Base-by-base conservation (phyloP, 177 flowering plant genomes). In the Tripterygium wilfordii region DNA sequence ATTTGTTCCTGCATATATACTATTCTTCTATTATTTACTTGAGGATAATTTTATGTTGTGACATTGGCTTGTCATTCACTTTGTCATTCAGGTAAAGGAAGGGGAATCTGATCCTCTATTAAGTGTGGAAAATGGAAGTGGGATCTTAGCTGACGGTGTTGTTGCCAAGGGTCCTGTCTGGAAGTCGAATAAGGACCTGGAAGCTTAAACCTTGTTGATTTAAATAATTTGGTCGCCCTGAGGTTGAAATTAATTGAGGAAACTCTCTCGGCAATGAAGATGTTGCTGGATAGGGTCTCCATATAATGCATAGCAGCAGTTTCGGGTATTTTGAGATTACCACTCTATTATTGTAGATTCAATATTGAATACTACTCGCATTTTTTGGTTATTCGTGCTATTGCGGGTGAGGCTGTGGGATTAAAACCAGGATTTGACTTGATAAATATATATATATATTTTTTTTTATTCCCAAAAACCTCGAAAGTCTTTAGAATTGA, bases 161-260 rank as follows among this genome's bases (percentile, higher is more conserved):
- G 77, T 51, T 48, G 55, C 69, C 1, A 79, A 73, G 54, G 68
- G 60, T 38, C 80, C 94, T 2, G 76, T 53, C 1, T 90, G 96
- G 96, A 84, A 58, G 43, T 69, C 91, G 39, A 65, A 76, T 72
- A 86, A 90, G 67, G 98, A 90, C 57, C 68, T 87, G 40, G 80
- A 72, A 27, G 96, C 94, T 19, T 88, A 59, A 69, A 60, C 42
- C 21, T 3, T 42, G 26, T 4, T 18, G 14, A 29, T 16, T 20
- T 19, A 33, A 13, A 10, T 19, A 22, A 30, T 57, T 45, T n/a
- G 25, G 15, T 39, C 35, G 22, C 7, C 12, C 20, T 5, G n/a
- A 31, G 49, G 51, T 24, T 39, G 29, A 45, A 20, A 23, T 23
- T 27, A 52, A 41, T 28, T 25, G 42, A 36, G 14, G 8, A 30